These are phyloP conservation scores for Pseudotulostoma volvatum DNA, from an alignment of 495 filamentous ascomycete species.

Conservation along the genomic window DNA sequence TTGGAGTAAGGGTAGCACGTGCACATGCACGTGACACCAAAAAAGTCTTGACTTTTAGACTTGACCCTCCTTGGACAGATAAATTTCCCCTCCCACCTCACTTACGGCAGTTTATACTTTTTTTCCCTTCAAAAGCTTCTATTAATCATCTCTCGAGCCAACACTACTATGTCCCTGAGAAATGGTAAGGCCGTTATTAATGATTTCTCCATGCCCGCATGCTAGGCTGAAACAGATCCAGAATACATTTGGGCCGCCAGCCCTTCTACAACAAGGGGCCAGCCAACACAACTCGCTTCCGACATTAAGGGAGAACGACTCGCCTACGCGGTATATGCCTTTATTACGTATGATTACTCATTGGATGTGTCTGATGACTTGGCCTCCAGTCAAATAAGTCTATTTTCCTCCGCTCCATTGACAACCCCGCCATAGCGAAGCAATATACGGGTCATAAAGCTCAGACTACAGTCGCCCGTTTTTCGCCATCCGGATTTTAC, in stretches of 20 bases:
- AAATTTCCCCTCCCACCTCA: too few species aligned
- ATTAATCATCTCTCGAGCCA: too few species aligned
- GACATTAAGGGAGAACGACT: conserved; percentile 87
- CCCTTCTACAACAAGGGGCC: conserved; percentile 70
- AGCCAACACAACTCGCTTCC: conserved; percentile 76
- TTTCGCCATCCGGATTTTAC: conserved; percentile 88
- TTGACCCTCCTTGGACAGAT: too few species aligned
- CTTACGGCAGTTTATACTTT: too few species aligned
- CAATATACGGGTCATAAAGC: conserved; percentile 87
- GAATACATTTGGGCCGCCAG: conserved; percentile 58
- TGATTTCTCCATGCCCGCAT: neutral
- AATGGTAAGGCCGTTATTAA: conserved; percentile 29
- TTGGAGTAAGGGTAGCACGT: too few species aligned
- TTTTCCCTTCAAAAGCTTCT: too few species aligned
- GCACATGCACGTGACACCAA: too few species aligned
- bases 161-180: conserved; percentile 34
- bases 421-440: conserved; percentile 61
- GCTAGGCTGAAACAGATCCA: conserved; percentile 14
- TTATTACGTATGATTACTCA: neutral
- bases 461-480: conserved; percentile 78
- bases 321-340: conserved; percentile 66
- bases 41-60: too few species aligned
- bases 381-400: conserved; percentile 71
- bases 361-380: conserved; percentile 3
- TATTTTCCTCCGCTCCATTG: conserved; percentile 83